Percentiles rank a stretch among this genome's conserved stretches.
Conservation (phyloP, 2,329 filamentous ascomycete species). For the Stachybotrys echinatus region DNA sequence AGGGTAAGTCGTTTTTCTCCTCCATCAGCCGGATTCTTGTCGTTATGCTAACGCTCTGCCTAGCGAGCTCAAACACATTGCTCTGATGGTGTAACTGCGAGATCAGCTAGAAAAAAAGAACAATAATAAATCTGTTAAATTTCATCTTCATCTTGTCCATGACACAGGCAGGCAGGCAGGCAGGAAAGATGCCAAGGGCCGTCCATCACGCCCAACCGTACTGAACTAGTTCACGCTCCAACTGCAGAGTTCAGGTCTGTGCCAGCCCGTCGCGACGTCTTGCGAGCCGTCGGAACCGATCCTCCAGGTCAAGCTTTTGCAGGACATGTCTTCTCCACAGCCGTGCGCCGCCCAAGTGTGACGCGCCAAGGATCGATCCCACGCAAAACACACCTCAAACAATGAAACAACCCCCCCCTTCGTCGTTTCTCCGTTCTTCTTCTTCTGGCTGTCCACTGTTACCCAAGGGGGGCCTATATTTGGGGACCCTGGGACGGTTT, state of each 20-base stretch:
- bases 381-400: background rate
- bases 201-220: too few relatives aligned
- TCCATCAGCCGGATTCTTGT: too few relatives aligned
- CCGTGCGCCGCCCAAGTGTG: background rate
- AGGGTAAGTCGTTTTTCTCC: constrained; percentile 31
- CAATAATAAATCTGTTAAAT: background rate
- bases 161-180: too few relatives aligned
- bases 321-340: background rate
- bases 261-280: too few relatives aligned
- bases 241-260: too few relatives aligned
- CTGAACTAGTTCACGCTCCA: too few relatives aligned
- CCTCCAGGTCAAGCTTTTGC: too few relatives aligned
- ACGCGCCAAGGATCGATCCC: background rate
- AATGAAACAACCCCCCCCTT: background rate
- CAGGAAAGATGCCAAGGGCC: too few relatives aligned
- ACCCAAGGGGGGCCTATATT: background rate
- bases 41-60: constrained; percentile 7
- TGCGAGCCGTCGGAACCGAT: too few relatives aligned
- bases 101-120: background rate
- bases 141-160: too few relatives aligned
- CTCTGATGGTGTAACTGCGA: background rate
- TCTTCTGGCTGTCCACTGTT: background rate
- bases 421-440: too few relatives aligned
- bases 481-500: background rate
- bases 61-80: constrained; percentile 12